These are phyloP conservation scores for Saccharomycopsis lassenensis DNA, from an alignment of 805 yeast genomes.

Conservation along the genomic window DNA sequence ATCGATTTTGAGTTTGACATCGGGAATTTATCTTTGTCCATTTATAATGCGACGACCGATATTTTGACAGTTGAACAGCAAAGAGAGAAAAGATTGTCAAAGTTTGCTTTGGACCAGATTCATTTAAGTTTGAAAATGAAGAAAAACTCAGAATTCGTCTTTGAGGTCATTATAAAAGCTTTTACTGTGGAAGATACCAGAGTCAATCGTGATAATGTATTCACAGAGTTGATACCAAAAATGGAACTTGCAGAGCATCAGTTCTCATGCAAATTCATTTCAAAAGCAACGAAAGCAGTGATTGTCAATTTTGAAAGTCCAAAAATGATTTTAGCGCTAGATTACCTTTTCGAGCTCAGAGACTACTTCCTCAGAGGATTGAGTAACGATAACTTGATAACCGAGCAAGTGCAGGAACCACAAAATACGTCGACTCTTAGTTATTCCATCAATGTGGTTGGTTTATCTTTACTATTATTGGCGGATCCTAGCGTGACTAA, in stretches of 20 bases:
- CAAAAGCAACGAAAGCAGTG: slow-evolving; percentile 34
- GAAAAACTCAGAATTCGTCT: slow-evolving; percentile 42
- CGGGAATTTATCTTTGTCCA: slow-evolving; percentile 53
- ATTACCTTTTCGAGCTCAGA: slow-evolving; percentile 70
- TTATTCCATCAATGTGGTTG: slow-evolving; percentile 56
- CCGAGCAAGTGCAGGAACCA: neutral
- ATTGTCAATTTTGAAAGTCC: slow-evolving; percentile 72
- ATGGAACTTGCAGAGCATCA: slow-evolving; percentile 55
- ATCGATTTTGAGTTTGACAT: slow-evolving; percentile 43
- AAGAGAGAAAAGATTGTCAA: slow-evolving; percentile 34
- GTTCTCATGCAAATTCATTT: slow-evolving; percentile 44
- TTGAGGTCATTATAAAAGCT: slow-evolving; percentile 57
- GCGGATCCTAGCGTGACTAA: slow-evolving; percentile 63
- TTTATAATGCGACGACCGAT: slow-evolving; percentile 42
- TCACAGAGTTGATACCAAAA: slow-evolving; percentile 72
- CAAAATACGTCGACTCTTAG: neutral
- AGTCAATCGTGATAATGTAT: slow-evolving; percentile 48
- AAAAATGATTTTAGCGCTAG: slow-evolving; percentile 69
- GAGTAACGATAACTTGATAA: slow-evolving; percentile 14
- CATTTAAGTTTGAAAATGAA: slow-evolving; percentile 40
- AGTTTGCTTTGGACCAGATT: slow-evolving; percentile 48
- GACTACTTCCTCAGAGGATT: slow-evolving; percentile 46
- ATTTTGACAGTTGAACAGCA: slow-evolving; percentile 26
- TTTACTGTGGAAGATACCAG: slow-evolving; percentile 74
- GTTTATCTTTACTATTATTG: slow-evolving; percentile 65